phyloP scores from a whole-genome alignment of 192 early-diverging fungal genomes.

The Neocallimastix lanati region DNA sequence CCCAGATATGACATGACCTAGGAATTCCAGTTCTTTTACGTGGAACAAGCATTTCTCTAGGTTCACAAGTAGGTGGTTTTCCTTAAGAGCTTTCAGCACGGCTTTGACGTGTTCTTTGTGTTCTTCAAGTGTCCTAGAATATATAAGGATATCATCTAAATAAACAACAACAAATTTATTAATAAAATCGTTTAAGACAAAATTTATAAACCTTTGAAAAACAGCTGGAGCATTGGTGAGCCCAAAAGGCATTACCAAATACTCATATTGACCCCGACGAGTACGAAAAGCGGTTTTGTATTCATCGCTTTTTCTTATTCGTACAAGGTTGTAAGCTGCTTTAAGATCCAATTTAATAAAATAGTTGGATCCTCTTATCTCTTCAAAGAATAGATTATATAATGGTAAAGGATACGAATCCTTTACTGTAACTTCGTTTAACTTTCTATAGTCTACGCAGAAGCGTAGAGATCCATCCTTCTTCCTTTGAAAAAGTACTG shows the following conservation, averaged over 20 bases:
- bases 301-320: not conserved
- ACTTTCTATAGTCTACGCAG: conserved; percentile 28
- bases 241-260: not conserved
- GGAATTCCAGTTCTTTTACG: no score
- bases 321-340: not conserved
- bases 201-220: not conserved
- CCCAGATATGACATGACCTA: no score
- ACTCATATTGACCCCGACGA: not conserved
- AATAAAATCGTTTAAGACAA: not conserved
- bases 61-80: no score
- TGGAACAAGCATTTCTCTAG: no score
- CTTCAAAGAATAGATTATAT: no score
- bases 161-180: not conserved
- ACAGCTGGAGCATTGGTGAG: not conserved
- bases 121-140: no score
- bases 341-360: not conserved
- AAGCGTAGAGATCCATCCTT: conserved; percentile 24
- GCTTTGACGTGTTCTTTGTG: no score
- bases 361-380: no score
- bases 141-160: not conserved
- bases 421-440: conserved; percentile 19
- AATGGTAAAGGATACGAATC: conserved; percentile 27
- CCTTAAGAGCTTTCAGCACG: no score
- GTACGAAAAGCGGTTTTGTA: not conserved
- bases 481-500: conserved; percentile 16